Conservation (phyloP, 2,329 filamentous ascomycete genomes). For the Fusarium gaditjirri region DNA sequence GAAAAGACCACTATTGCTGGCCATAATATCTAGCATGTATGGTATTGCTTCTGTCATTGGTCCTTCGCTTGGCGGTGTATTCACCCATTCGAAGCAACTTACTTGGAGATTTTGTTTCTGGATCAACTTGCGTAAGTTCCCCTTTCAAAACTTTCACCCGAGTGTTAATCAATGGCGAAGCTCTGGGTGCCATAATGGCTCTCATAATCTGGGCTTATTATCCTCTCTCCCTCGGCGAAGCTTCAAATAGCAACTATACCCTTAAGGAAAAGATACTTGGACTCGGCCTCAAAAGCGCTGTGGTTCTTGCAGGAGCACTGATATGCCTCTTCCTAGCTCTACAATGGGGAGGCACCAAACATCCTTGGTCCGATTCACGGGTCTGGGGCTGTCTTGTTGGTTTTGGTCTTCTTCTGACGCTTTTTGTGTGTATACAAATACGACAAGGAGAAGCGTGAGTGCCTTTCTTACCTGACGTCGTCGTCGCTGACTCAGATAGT, state of each 20-base stretch:
- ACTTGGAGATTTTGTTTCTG: slow-evolving; percentile 42
- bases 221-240: slow-evolving; percentile 11
- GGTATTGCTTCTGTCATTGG: slow-evolving; percentile 35
- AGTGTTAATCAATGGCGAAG: neutral
- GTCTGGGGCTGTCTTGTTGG: slow-evolving; percentile 41
- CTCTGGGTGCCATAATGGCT: slow-evolving; percentile 21
- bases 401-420: slow-evolving; percentile 22
- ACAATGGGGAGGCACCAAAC: slow-evolving; percentile 39
- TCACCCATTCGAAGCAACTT: slow-evolving; percentile 31
- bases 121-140: slow-evolving; percentile 36
- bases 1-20: slow-evolving; percentile 25
- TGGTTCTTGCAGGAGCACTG: slow-evolving; percentile 12
- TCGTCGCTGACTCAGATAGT: neutral
- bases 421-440: slow-evolving; percentile 27
- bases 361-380: slow-evolving; percentile 36
- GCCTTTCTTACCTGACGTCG: accelerated
- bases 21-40: slow-evolving; percentile 37
- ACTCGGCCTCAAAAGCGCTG: slow-evolving; percentile 29
- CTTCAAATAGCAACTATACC: neutral
- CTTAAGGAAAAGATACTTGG: slow-evolving; percentile 12
- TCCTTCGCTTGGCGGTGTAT: slow-evolving; percentile 31
- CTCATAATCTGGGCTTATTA: slow-evolving; percentile 22
- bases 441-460: slow-evolving; percentile 27
- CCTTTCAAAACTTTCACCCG: accelerated
- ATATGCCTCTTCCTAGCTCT: slow-evolving; percentile 38